Conservation (phyloP, 352 stramenopile genomes). For the Pythium chondricola region DNA sequence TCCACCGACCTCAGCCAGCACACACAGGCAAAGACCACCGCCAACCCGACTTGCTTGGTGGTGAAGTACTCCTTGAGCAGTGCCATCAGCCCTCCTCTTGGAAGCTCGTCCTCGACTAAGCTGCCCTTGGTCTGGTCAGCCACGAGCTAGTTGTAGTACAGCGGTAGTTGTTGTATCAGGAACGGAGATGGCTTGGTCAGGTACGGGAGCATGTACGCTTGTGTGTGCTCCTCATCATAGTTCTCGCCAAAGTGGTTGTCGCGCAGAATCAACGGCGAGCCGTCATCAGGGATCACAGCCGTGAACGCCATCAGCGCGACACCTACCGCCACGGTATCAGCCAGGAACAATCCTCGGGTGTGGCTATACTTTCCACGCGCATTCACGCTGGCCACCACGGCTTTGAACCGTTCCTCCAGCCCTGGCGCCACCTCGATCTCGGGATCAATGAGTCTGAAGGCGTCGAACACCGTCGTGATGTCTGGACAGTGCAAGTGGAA, state of each 20-base stretch:
- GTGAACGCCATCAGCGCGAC: slow-evolving; percentile 1
- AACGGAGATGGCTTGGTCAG: not conserved
- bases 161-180: slow-evolving; percentile 7
- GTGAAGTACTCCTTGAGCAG: not conserved
- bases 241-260: slow-evolving; percentile 6
- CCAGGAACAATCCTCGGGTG: slow-evolving; percentile 1
- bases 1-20: slow-evolving; percentile 6
- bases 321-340: slow-evolving; percentile 2
- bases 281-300: not conserved
- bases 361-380: not conserved
- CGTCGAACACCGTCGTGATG: not conserved
- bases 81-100: not conserved
- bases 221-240: slow-evolving; percentile 5
- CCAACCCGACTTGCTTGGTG: not conserved
- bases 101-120: no score
- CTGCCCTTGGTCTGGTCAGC: not conserved
- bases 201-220: not conserved
- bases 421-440: not conserved
- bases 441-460: not conserved
- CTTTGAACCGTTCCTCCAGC: not conserved
- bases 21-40: slow-evolving; percentile 6
- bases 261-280: not conserved
- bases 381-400: not conserved
- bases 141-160: slow-evolving; percentile 5
- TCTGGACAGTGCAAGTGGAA: slow-evolving; percentile 4